Evolutionary conservation across 1,284 basidiomycete species (phyloP), one percentile per base, ranked within the genome.

Genomic region (Psilocybe mexicana): DNA sequence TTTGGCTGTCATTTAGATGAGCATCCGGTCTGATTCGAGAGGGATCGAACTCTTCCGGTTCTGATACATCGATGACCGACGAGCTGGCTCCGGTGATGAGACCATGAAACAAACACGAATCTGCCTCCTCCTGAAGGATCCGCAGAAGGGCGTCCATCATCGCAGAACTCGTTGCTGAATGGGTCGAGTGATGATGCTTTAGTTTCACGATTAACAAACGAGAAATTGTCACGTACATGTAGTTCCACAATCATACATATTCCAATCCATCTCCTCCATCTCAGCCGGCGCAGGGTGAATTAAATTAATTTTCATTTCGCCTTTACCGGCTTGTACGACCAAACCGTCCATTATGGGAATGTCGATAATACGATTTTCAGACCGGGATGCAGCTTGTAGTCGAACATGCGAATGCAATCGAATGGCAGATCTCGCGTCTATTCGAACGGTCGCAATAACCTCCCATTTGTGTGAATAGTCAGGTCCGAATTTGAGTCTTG

Each of bases 321-420:
- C 86, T 55, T 78, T 77, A 40, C 67, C 59, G 0, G 81, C 75
- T 52, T 79, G 74, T 14, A 77, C 69, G 14, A 86, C 84, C 12
- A 85, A 64, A 0, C 82, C 85, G 63, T 87, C 85, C 38, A 86
- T 62, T 6, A 85, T 74, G 0, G 76, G 72, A 1, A 75, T 63
- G 36, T 76, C 71, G 6, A 81, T 65, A 65, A 76, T 79, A 8
- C 76, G 75, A 57, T 82, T 82, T 26, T 82, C 77, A 0, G 83
- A 75, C 53, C 79, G 78, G 0, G 84, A 86, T 0, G 80, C 76
- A 6, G 84, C 79, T 62, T 83, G 81, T 6, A 87, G 68, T 18
- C 86, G 78, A 43, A 87, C 79, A 69, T 87, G 86, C 3, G 83
- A 86, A 64, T 87, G 84, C 25, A 87, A 70, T 1, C 84, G 74